phyloP scores from a whole-genome alignment of 2,329 filamentous ascomycete species.

The Achaetomium macrosporum region DNA sequence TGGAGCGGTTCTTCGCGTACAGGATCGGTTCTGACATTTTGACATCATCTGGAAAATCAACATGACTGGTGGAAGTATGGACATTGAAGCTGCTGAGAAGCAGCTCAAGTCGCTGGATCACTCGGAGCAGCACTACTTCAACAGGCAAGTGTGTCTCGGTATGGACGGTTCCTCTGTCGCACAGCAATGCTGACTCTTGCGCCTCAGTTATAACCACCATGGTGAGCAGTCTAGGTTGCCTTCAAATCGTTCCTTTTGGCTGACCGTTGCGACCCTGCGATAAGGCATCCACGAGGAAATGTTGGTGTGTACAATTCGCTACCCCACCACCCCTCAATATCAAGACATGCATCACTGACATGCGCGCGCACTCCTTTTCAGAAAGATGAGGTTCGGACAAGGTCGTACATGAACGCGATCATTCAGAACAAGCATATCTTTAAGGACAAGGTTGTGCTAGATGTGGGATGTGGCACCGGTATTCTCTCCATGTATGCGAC shows the following conservation, averaged over 20 bases:
- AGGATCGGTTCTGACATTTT: background rate
- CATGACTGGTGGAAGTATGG: conserved; percentile 48
- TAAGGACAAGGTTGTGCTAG: conserved; percentile 87
- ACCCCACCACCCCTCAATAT: conserved; percentile 9
- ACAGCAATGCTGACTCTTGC: conserved; percentile 32
- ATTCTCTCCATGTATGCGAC: conserved; percentile 87
- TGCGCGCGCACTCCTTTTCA: conserved; percentile 34
- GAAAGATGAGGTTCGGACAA: conserved; percentile 98
- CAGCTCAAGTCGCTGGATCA: conserved; percentile 72
- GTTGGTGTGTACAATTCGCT: conserved; percentile 62
- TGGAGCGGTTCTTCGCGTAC: background rate
- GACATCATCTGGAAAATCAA: conserved; percentile 3
- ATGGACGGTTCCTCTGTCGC: conserved; percentile 1
- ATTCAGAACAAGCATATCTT: conserved; percentile 94
- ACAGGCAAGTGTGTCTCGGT: conserved; percentile 58
- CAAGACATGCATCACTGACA: conserved; percentile 16
- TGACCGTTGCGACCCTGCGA: conserved; percentile 31
- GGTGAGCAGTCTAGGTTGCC: conserved; percentile 49
- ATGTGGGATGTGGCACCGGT: conserved; percentile 94
- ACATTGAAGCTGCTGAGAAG: conserved; percentile 55
- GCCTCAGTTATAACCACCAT: conserved; percentile 88
- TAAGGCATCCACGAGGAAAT: conserved; percentile 95
- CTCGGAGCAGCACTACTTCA: conserved; percentile 99
- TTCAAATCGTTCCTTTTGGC: conserved; percentile 3
- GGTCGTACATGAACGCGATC: conserved; percentile 95